Evolutionary conservation across 164 flowering plant genomes (phyloP).

Genomic region (Tetrastigma voinierianum): DNA sequence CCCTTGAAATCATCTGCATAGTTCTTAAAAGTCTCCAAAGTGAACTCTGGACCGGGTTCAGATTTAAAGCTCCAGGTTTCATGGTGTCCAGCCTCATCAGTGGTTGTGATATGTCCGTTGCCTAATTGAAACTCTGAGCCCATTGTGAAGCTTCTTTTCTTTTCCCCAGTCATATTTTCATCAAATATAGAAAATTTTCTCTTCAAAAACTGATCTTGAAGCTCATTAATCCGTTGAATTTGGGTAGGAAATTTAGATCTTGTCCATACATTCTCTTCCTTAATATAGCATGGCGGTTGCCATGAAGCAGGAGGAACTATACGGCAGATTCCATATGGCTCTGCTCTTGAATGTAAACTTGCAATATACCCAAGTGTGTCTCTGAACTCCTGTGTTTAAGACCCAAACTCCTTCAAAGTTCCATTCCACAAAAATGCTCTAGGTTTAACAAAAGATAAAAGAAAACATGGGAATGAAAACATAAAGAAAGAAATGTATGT

Average conservation of each 20-base stretch:
- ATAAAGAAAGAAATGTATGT: slow-evolving; percentile 3
- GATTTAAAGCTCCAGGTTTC: slow-evolving; percentile 10
- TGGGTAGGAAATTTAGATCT: slow-evolving; percentile 31
- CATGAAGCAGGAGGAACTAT: slow-evolving; percentile 71
- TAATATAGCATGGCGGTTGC: slow-evolving; percentile 43
- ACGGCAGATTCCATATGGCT: slow-evolving; percentile 60
- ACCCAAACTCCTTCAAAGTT: slow-evolving; percentile 4
- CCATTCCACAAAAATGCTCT: background rate
- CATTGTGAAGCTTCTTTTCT: slow-evolving; percentile 19
- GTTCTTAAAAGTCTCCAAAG: slow-evolving; percentile 38
- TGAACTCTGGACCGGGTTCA: slow-evolving; percentile 41
- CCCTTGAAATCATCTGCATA: slow-evolving; percentile 50
- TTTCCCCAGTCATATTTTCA: slow-evolving; percentile 19
- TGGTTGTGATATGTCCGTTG: slow-evolving; percentile 7
- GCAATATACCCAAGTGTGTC: slow-evolving; percentile 47
- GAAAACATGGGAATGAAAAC: background rate
- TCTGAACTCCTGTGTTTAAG: slow-evolving; percentile 44
- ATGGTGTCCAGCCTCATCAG: slow-evolving; percentile 12
- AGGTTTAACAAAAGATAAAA: background rate
- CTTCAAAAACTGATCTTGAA: slow-evolving; percentile 21
- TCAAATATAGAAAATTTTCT: slow-evolving; percentile 5
- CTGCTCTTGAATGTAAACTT: slow-evolving; percentile 46
- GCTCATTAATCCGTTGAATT: slow-evolving; percentile 41
- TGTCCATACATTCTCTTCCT: slow-evolving; percentile 35
- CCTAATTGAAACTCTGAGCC: slow-evolving; percentile 13